Evolutionary conservation across 345 rosid species (phyloP).

Genomic region (Acer campestre): DNA sequence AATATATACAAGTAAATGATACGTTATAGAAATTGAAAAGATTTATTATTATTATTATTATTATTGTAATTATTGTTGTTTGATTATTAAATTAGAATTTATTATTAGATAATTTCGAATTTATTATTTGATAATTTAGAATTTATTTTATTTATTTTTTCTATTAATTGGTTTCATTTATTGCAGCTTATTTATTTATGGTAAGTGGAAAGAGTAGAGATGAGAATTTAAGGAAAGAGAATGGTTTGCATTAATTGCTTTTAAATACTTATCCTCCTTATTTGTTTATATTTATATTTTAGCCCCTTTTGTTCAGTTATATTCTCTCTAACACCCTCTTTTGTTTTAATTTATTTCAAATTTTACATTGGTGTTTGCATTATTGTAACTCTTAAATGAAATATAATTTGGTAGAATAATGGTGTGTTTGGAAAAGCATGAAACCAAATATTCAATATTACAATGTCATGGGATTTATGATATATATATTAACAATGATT

Average conservation of each 20-base stretch:
- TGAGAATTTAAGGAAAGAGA: constrained; percentile 9
- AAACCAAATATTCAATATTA: no score
- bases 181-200: constrained; percentile 21
- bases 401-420: not conserved
- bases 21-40: constrained; percentile 15
- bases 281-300: not conserved
- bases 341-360: not conserved
- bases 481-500: no score
- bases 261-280: constrained; percentile 13
- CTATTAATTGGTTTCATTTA: constrained; percentile 23
- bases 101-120: not conserved
- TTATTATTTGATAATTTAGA: not conserved
- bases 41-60: constrained; percentile 5
- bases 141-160: not conserved
- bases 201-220: constrained; percentile 10
- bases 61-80: not conserved
- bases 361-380: not conserved
- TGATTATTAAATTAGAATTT: not conserved
- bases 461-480: no score
- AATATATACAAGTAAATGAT: constrained; percentile 8
- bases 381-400: not conserved
- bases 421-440: not conserved
- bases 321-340: not conserved
- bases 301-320: not conserved
- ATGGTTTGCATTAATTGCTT: constrained; percentile 21